These are phyloP conservation scores for Myrica gale DNA, from an alignment of 306 rosid species.

Conservation along the genomic window DNA sequence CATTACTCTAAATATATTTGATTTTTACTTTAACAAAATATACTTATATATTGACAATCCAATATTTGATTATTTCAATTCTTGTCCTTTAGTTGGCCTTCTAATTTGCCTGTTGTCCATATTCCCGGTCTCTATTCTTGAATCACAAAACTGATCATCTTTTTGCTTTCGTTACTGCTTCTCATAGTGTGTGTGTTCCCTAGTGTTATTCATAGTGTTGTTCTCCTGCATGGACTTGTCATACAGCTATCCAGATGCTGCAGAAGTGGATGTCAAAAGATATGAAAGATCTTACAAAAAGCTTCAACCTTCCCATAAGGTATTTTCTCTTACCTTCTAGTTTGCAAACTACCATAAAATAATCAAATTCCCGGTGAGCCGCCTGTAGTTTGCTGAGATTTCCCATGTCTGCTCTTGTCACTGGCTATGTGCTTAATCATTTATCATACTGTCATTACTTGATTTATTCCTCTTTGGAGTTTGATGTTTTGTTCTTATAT, in stretches of 20 bases:
- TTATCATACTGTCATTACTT: neutral
- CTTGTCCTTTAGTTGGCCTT: neutral
- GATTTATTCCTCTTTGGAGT: neutral
- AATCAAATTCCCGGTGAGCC: neutral
- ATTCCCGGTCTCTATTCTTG: neutral
- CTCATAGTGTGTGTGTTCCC: neutral
- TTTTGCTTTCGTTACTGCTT: neutral
- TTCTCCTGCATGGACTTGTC: conserved; percentile 21
- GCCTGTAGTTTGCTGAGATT: neutral
- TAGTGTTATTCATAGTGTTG: conserved; percentile 14
- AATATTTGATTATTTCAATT: neutral
- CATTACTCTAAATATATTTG: neutral
- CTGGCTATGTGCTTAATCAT: neutral
- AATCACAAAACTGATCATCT: neutral
- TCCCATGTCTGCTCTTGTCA: neutral
- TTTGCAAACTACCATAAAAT: conserved; percentile 1
- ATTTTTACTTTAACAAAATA: neutral
- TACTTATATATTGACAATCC: neutral
- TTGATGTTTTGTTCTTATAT: neutral
- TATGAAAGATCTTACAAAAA: conserved; percentile 72
- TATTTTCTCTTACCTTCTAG: conserved; percentile 21
- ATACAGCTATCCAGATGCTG: conserved; percentile 86
- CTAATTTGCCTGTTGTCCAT: neutral
- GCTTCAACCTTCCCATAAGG: conserved; percentile 90
- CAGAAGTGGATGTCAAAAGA: conserved; percentile 84